phyloP scores from a whole-genome alignment of 2,329 filamentous ascomycete species.

The Decorospora gaudefroyi region DNA sequence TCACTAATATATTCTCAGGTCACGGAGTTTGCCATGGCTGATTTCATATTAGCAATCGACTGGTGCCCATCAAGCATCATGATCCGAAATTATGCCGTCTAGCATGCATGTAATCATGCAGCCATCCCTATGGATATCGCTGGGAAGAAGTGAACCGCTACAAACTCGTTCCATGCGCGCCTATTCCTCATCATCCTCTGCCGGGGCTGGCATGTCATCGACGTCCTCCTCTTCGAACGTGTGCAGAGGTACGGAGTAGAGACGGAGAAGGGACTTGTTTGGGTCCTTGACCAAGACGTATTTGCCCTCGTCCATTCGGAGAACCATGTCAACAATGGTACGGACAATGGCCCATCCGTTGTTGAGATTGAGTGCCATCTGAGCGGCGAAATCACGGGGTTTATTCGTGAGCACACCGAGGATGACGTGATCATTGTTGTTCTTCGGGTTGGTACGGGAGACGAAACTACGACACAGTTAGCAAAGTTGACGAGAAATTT shows the following conservation, averaged over 20 bases:
- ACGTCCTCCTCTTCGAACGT: slow-evolving; percentile 91
- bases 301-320: slow-evolving; percentile 77
- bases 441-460: slow-evolving; percentile 88
- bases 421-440: slow-evolving; percentile 90
- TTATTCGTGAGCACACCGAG: slow-evolving; percentile 97
- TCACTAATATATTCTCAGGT: no score
- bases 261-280: slow-evolving; percentile 90
- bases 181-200: slow-evolving; percentile 61
- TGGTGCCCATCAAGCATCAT: slow-evolving; percentile 8
- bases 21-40: no score
- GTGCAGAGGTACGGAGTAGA: slow-evolving; percentile 86
- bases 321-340: slow-evolving; percentile 94
- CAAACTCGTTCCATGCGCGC: background rate
- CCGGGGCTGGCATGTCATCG: slow-evolving; percentile 66
- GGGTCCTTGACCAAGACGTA: slow-evolving; percentile 85
- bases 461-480: slow-evolving; percentile 71
- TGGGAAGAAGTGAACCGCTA: slow-evolving; percentile 15
- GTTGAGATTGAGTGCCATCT: slow-evolving; percentile 96
- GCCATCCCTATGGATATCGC: slow-evolving; percentile 31
- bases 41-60: no score
- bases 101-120: slow-evolving; percentile 23
- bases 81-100: slow-evolving; percentile 26
- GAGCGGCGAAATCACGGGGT: slow-evolving; percentile 90
- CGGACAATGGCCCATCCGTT: slow-evolving; percentile 99
- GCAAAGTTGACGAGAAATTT: background rate